phyloP scores from a whole-genome alignment of 352 stramenopile genomes.

The Phytopythium chamaehyphon region DNA sequence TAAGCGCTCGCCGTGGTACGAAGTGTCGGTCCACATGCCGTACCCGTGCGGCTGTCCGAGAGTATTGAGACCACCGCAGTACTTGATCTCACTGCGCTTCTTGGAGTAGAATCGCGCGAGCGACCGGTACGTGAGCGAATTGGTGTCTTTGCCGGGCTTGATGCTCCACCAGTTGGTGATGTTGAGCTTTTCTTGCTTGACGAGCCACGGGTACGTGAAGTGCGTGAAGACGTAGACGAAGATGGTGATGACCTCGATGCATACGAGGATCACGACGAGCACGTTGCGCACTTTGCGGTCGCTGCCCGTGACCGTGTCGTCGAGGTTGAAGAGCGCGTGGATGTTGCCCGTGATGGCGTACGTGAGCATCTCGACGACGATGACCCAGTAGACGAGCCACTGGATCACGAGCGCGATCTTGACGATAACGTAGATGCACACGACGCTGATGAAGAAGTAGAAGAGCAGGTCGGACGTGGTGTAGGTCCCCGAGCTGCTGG shows the following conservation, averaged over 20 bases:
- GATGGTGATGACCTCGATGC: slow-evolving; percentile 41
- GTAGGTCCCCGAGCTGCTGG: slow-evolving; percentile 10
- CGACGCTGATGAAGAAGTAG: slow-evolving; percentile 34
- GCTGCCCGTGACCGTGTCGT: slow-evolving; percentile 23
- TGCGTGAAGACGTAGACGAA: slow-evolving; percentile 58
- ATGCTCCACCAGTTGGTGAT: slow-evolving; percentile 46
- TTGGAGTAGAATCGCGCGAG: slow-evolving; percentile 39
- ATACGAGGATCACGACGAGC: slow-evolving; percentile 31
- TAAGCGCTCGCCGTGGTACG: slow-evolving; percentile 66
- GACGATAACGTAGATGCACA: slow-evolving; percentile 63
- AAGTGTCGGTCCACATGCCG: slow-evolving; percentile 69
- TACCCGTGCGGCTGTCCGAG: slow-evolving; percentile 54
- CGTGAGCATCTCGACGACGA: slow-evolving; percentile 57
- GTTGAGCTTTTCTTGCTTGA: slow-evolving; percentile 41
- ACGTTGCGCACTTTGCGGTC: slow-evolving; percentile 21
- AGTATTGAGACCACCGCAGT: slow-evolving; percentile 58
- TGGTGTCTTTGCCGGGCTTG: slow-evolving; percentile 34
- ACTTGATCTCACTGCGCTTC: slow-evolving; percentile 48
- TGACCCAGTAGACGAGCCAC: slow-evolving; percentile 83
- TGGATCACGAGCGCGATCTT: slow-evolving; percentile 70
- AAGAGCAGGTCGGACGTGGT: slow-evolving; percentile 45
- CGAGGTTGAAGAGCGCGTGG: slow-evolving; percentile 46
- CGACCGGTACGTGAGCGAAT: slow-evolving; percentile 45
- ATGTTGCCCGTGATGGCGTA: slow-evolving; percentile 45
- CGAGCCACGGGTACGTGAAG: slow-evolving; percentile 58